A percentile compares a stretch with the other conserved stretches of the same genome.
Evolutionary conservation across 169 alveolate species (phyloP).

Genomic region (Cytauxzoon felis): DNA sequence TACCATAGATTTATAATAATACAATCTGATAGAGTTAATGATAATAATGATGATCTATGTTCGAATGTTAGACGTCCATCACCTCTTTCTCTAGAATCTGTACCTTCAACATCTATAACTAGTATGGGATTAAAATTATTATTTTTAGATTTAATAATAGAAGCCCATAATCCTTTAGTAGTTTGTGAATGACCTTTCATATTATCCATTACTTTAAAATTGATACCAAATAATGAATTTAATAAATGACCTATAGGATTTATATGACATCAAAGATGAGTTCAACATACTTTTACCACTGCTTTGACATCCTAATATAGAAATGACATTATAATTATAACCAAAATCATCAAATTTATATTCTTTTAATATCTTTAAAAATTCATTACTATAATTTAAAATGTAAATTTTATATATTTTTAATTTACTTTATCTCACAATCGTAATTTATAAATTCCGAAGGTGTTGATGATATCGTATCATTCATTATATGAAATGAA

Average conservation of each 20-base stretch:
- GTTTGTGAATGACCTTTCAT: constrained; percentile 86
- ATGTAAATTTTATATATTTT: neutral
- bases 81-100: constrained; percentile 86
- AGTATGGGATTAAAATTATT: constrained; percentile 56
- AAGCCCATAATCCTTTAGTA: constrained; percentile 87
- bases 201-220: constrained; percentile 83
- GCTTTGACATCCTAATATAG: constrained; percentile 87
- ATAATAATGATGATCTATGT: constrained; percentile 82
- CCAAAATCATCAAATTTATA: constrained; percentile 58
- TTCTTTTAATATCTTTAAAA: constrained; percentile 27
- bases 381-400: constrained; percentile 19
- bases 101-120: constrained; percentile 88
- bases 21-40: constrained; percentile 86
- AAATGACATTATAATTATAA: constrained; percentile 77
- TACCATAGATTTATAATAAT: constrained; percentile 81
- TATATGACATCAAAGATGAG: neutral
- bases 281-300: constrained; percentile 83
- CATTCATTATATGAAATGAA: too few species aligned
- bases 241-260: constrained; percentile 69
- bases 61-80: constrained; percentile 85
- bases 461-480: constrained; percentile 20
- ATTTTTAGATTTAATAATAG: constrained; percentile 56
- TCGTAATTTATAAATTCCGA: constrained; percentile 52
- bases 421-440: constrained; percentile 43
- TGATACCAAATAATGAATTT: constrained; percentile 77